Percentiles rank a stretch among this genome's conserved stretches.
These are phyloP conservation scores for Centaurea solstitialis DNA, from an alignment of 129 eudicot genomes.

Conservation along the genomic window DNA sequence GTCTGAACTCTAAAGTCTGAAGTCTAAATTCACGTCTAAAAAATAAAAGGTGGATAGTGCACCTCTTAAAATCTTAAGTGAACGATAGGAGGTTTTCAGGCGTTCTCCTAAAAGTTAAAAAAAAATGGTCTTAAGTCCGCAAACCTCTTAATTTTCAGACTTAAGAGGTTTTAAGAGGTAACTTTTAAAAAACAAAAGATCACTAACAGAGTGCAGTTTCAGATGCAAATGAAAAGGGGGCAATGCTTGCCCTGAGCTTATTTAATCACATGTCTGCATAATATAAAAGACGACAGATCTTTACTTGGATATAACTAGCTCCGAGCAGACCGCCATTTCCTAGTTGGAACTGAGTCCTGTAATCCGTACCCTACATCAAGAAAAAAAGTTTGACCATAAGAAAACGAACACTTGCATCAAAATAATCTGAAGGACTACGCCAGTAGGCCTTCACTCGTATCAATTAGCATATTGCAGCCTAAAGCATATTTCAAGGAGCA, in stretches of 20 bases:
- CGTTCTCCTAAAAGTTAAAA: no score
- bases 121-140: no score
- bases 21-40: no score
- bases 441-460: background rate
- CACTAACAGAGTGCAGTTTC: background rate
- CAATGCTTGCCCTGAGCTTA: background rate
- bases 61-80: no score
- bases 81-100: no score
- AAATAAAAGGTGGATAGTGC: no score
- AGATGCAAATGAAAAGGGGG: background rate
- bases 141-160: no score
- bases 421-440: background rate
- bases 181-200: no score
- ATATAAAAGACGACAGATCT: background rate
- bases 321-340: conserved; percentile 80
- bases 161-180: no score
- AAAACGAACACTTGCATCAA: conserved; percentile 3
- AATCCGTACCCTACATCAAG: conserved; percentile 66
- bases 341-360: conserved; percentile 73
- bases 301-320: conserved; percentile 89
- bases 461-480: no score
- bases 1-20: no score
- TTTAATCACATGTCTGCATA: background rate
- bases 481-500: no score
- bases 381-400: conserved; percentile 9